Conservation (phyloP, 352 stramenopile genomes). For the Globisporangium paroecandrum region DNA sequence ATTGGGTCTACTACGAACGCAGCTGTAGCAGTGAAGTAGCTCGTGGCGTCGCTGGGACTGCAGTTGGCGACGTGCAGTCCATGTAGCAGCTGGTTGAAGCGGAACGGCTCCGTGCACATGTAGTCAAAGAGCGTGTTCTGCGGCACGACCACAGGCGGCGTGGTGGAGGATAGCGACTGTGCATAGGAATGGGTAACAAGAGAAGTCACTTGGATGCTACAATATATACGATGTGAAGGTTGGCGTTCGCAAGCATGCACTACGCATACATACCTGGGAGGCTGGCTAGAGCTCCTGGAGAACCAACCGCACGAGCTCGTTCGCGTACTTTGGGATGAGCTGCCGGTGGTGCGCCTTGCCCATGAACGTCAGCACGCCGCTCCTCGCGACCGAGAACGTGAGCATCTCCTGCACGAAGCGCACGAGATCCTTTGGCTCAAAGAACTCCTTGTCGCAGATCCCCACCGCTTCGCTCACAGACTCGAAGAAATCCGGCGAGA, state of each 20-base stretch:
- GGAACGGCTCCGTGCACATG: constrained; percentile 41
- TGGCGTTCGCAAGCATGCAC: neutral
- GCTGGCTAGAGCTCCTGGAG: constrained; percentile 47
- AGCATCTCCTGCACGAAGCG: constrained; percentile 51
- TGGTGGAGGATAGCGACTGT: constrained; percentile 11
- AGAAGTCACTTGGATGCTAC: neutral
- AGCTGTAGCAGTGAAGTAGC: constrained; percentile 19
- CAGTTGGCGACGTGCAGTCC: constrained; percentile 39
- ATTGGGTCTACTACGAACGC: constrained; percentile 17
- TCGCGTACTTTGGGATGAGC: constrained; percentile 45
- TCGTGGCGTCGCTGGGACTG: constrained; percentile 24
- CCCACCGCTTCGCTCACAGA: constrained; percentile 35
- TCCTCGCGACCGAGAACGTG: constrained; percentile 52
- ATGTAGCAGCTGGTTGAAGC: constrained; percentile 46
- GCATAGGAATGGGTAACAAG: neutral
- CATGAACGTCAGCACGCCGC: constrained; percentile 47
- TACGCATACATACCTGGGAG: constrained; percentile 25
- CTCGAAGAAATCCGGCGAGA: constrained; percentile 40
- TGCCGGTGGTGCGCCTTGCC: constrained; percentile 58
- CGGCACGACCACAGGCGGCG: constrained; percentile 28
- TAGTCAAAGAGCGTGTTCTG: constrained; percentile 53
- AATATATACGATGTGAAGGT: neutral
- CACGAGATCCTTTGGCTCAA: constrained; percentile 39
- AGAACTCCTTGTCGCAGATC: constrained; percentile 39
- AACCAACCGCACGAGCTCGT: constrained; percentile 39